These are phyloP conservation scores for Acacia acuminata DNA, from an alignment of 306 rosid species.

Conservation along the genomic window DNA sequence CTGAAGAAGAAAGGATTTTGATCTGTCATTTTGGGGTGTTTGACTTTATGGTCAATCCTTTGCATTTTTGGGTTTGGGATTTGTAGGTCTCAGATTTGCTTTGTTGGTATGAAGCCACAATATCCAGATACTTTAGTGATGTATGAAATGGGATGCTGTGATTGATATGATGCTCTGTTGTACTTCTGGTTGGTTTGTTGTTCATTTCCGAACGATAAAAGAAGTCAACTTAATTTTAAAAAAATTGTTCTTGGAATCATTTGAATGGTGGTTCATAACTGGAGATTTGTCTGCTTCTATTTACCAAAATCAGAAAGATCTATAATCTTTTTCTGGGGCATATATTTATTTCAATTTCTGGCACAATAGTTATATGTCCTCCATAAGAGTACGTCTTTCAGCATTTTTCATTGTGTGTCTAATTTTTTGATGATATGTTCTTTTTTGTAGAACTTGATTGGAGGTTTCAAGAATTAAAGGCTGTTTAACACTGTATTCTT, in stretches of 20 bases:
- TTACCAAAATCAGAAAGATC: background rate
- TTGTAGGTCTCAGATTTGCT: background rate
- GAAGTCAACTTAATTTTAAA: background rate
- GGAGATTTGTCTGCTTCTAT: background rate
- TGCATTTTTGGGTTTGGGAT: background rate
- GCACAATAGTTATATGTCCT: background rate
- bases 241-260: background rate
- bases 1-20: constrained; percentile 10
- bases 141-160: background rate
- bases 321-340: background rate
- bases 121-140: background rate
- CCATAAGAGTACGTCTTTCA: background rate
- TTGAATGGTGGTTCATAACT: constrained; percentile 3
- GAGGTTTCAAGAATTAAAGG: constrained; percentile 27
- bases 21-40: constrained; percentile 14
- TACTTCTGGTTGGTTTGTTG: background rate
- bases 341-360: background rate
- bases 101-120: background rate
- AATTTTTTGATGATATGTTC: constrained; percentile 4
- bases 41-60: constrained; percentile 22
- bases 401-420: background rate
- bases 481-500: background rate
- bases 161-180: background rate
- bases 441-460: constrained; percentile 33
- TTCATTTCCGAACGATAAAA: constrained; percentile 11